phyloP scores from a whole-genome alignment of 2,329 filamentous ascomycete genomes.

The Zymoseptoria crescenta region DNA sequence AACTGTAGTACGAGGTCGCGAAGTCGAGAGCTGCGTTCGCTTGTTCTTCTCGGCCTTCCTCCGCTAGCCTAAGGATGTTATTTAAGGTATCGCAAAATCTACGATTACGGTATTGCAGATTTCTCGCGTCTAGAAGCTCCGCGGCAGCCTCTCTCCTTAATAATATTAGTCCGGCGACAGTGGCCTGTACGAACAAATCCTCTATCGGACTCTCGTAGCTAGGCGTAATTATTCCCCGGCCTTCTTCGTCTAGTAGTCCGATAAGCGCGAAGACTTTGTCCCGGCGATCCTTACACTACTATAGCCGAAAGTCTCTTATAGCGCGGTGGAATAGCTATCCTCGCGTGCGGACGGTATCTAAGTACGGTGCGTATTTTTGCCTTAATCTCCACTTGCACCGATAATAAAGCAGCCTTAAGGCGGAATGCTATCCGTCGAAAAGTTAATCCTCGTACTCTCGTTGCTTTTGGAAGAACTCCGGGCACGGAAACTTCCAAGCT shows the following conservation, averaged over 20 bases:
- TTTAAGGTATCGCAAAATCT: too few species aligned
- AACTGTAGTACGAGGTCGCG: too few species aligned
- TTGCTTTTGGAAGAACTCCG: background rate
- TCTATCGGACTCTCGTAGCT: background rate
- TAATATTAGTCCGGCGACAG: background rate
- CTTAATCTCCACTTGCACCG: background rate
- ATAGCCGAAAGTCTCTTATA: background rate
- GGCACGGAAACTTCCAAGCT: background rate
- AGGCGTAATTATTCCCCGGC: background rate
- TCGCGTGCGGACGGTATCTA: background rate
- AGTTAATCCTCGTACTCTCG: background rate
- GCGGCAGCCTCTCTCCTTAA: too few species aligned
- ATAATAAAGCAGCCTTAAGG: background rate
- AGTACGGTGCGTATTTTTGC: background rate
- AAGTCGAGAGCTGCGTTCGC: too few species aligned
- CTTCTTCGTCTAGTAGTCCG: slow-evolving; percentile 1
- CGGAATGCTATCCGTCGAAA: background rate
- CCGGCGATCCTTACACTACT: background rate
- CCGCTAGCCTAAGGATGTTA: background rate
- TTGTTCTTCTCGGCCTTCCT: too few species aligned
- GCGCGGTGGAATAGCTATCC: background rate
- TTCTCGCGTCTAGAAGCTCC: too few species aligned
- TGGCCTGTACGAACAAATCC: background rate
- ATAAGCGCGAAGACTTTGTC: slow-evolving; percentile 1
- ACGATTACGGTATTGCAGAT: too few species aligned